Conservation (phyloP, 495 filamentous ascomycete species). For the Penicillium angulare region DNA sequence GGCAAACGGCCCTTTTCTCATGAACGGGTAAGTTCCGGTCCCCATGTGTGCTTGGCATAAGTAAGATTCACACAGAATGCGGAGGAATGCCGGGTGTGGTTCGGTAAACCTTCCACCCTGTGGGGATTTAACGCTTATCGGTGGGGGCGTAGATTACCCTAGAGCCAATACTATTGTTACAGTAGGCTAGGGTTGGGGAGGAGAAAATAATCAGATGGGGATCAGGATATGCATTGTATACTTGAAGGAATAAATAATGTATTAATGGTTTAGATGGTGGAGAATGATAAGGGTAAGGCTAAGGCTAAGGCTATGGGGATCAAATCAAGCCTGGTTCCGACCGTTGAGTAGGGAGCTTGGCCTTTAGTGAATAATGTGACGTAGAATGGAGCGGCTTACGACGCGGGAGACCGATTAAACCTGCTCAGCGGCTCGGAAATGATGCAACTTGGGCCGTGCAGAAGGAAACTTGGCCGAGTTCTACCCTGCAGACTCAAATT, state of each 20-base stretch:
- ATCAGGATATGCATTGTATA: too few species aligned
- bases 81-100: slow-evolving; percentile 10
- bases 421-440: slow-evolving; percentile 4
- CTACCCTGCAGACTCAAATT: slow-evolving; percentile 11
- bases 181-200: too few species aligned
- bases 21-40: background rate
- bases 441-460: slow-evolving; percentile 12
- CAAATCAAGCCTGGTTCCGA: too few species aligned
- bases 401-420: background rate
- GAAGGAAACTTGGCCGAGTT: slow-evolving; percentile 19
- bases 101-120: slow-evolving; percentile 14
- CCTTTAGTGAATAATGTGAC: background rate
- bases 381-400: background rate
- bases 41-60: background rate
- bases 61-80: background rate
- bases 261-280: too few species aligned
- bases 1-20: background rate
- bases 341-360: background rate
- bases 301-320: background rate
- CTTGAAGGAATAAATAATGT: too few species aligned
- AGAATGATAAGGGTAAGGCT: background rate
- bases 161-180: too few species aligned
- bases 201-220: too few species aligned
- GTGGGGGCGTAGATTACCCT: too few species aligned
- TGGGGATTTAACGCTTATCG: background rate